These are phyloP conservation scores for Syzygium aromaticum DNA, from an alignment of 345 rosid species.

Conservation along the genomic window DNA sequence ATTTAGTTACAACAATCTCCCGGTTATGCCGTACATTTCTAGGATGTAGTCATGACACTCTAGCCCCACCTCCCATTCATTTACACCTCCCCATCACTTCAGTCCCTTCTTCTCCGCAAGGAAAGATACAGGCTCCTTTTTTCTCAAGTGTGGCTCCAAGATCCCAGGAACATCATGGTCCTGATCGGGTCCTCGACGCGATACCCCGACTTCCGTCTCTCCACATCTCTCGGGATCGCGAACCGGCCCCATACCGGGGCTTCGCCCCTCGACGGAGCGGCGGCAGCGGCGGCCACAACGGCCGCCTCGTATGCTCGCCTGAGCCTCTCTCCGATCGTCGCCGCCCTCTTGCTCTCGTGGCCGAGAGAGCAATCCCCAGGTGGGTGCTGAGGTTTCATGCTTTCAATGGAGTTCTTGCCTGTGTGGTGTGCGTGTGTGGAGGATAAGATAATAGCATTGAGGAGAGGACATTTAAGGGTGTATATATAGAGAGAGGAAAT, in stretches of 20 bases:
- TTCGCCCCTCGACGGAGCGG: neutral
- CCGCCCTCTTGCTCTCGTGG: conserved; percentile 20
- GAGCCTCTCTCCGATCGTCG: conserved; percentile 27
- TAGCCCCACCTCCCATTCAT: neutral
- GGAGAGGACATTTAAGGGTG: neutral
- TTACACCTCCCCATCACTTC: neutral
- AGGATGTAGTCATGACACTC: neutral
- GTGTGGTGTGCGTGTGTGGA: neutral
- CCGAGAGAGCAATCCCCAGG: conserved; percentile 16
- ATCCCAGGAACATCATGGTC: conserved; percentile 51
- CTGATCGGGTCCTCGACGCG: conserved; percentile 45
- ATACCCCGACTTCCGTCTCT: conserved; percentile 24
- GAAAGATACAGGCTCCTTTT: neutral
- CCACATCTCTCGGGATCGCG: conserved; percentile 3
- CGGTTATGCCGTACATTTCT: neutral
- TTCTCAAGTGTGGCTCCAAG: conserved; percentile 46
- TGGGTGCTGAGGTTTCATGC: conserved; percentile 31
- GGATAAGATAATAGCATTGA: conserved; percentile 9
- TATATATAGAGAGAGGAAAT: conserved; percentile 13
- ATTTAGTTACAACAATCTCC: neutral
- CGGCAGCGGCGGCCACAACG: conserved; percentile 4
- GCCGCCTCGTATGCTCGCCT: conserved; percentile 21
- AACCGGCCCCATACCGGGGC: neutral
- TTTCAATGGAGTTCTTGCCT: neutral
- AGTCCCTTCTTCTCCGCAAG: neutral